Evolutionary conservation across 2,329 filamentous ascomycete species (phyloP), one percentile per base, ranked within the genome.

Genomic region (Passalora sequoiae): DNA sequence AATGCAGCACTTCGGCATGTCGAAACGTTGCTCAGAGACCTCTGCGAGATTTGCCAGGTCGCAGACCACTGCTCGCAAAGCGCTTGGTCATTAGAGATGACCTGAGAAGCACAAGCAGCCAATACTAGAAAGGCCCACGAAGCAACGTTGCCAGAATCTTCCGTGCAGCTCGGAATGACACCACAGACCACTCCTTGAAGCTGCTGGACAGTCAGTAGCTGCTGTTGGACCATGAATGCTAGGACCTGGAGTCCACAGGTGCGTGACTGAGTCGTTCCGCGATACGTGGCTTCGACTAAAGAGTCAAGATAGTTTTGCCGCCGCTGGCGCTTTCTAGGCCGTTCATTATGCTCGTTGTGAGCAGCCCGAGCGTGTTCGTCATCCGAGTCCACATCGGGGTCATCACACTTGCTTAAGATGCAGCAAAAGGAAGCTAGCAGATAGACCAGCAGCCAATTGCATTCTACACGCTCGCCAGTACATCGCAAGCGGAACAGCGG

Each of bases 51-150:
- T 53, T 88, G 83, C 86, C 89, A 95, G 13, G 82, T 65, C 45
- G 85, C 79, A 44, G 76, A 73, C 88, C 89, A 96, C 20, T 70
- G 65, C 1, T 58, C 53, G 45, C 65, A 66, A 8, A 80, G 59
- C 31, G 60, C 60, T n/a, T 55, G 46, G 13, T 69, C 63, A 15
- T 59, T 64, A 15, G 76, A 66, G 30, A 56, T 49, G 20, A 54
- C 50, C 51, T 76, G 70, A 35, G 67, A 56, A 21, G 74, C 69
- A 55, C 76, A 72, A 53, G 74, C 86, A 50, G 86, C 74, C 60
- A 88, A 79, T n/a, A 82, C 83, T 40, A 96, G 64, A 70, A 94
- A 80, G 13, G 88, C 83, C 92, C 92, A 98, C 0, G 82, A 86
- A 6, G 82, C 77, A 29, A 83, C 69, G 6, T 66, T 64, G 10